Evolutionary conservation across 495 filamentous ascomycete species (phyloP), one percentile per base, ranked within the genome.

Genomic region (Stereocaulon alpinum): DNA sequence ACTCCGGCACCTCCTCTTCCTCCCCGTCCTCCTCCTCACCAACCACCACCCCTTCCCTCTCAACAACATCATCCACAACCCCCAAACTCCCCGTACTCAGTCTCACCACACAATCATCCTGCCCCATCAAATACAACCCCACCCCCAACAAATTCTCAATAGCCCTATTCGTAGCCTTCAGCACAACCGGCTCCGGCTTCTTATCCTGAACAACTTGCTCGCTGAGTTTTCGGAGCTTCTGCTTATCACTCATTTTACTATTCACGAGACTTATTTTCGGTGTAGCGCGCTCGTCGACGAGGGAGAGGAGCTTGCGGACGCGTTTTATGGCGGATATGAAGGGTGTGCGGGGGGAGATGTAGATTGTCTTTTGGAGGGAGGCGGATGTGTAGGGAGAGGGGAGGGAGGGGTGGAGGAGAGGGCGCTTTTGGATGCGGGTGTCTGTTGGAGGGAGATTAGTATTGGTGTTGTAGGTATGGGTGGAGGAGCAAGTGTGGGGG

Each of bases 301-400:
- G 77, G 3, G 63, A 65, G 15, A 96, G 83, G 14, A 87, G 77
- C 56, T 85, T 85, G 52, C 86, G 82, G 29, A 89, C 82, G 61
- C 91, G 88, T 71, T 89, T 88, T 17, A 95, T 78, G 14, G 83
- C 80, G n/a, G 84, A 81, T 71, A 94, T 84, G 76, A 95, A 89
- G 14, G 88, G 86, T 0, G 90, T 83, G 3, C 71, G 72, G 49
- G 82, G 70, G 11, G 86, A 85, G n/a, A 96, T 75, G 73, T 95
- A 95, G 76, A 98, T 77, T 62, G 83, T 70, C 70, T 88, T 88
- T 15, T 75, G 76, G 44, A 74, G 65, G 45, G 66, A 63, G 59
- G 75, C 62, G 61, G 72, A 76, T 58, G 78, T 65, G 71, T 74
- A 77, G 61, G 82, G 82, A 49, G 80, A 76, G 64, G 82, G 72